Conservation (phyloP, 768 basidiomycete species). For the Serendipita sp. region DNA sequence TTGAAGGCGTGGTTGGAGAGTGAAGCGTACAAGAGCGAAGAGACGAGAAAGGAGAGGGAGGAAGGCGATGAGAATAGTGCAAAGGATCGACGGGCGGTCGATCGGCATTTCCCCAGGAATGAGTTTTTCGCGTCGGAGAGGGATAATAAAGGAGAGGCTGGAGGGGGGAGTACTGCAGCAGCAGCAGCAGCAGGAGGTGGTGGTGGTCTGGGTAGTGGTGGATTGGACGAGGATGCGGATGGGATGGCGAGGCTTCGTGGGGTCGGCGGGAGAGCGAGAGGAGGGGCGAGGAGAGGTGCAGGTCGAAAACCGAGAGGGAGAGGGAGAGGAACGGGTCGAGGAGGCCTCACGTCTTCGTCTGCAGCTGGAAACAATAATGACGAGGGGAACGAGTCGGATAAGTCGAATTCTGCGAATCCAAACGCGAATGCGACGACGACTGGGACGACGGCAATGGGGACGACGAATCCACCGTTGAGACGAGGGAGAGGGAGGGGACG, state of each 20-base stretch:
- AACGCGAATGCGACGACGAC: conserved; percentile 9
- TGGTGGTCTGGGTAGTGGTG: no score
- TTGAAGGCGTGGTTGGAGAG: conserved; percentile 60
- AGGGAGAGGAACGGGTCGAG: conserved; percentile 8
- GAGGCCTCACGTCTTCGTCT: conserved; percentile 1
- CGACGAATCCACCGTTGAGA: no score
- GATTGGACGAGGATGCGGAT: no score
- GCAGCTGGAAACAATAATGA: conserved; percentile 10
- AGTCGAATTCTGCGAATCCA: no score
- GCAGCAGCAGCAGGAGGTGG: conserved; percentile 7
- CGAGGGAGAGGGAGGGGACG: conserved; percentile 20
- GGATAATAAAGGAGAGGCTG: conserved; percentile 38
- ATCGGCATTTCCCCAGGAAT: conserved; percentile 39
- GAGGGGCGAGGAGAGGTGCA: background rate
- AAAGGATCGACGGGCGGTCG: conserved; percentile 17
- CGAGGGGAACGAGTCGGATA: conserved; percentile 15
- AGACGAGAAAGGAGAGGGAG: conserved; percentile 40
- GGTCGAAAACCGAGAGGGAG: conserved; percentile 1
- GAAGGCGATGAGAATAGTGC: conserved; percentile 40
- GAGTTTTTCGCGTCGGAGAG: conserved; percentile 63
- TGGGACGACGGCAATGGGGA: conserved; percentile 16
- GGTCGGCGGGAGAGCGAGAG: background rate
- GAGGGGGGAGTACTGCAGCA: conserved; percentile 5
- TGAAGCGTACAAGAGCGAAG: conserved; percentile 60
- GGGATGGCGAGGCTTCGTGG: no score